These are phyloP conservation scores for Euclidium syriacum DNA, from an alignment of 345 rosid species.

Conservation along the genomic window DNA sequence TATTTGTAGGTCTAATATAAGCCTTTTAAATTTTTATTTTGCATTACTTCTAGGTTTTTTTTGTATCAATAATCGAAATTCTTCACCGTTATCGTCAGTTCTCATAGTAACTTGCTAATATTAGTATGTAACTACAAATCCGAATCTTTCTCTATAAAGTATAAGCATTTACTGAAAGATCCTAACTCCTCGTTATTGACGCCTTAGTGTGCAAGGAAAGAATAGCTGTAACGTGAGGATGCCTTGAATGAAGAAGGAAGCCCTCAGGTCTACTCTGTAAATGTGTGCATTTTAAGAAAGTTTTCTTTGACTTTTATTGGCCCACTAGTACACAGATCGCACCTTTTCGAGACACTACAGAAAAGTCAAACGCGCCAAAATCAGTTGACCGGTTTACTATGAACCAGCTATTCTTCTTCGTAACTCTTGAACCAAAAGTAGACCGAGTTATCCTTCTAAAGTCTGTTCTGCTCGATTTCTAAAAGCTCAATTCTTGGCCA, in stretches of 20 bases:
- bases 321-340: neutral
- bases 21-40: neutral
- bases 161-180: neutral
- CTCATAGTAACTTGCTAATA: neutral
- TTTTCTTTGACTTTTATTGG: constrained; percentile 17
- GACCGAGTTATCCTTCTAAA: neutral
- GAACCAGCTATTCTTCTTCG: neutral
- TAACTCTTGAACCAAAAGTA: neutral
- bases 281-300: constrained; percentile 15
- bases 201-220: constrained; percentile 14
- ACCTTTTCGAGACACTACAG: constrained; percentile 10
- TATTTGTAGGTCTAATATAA: neutral
- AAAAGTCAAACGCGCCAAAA: constrained; percentile 26
- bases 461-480: neutral
- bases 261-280: constrained; percentile 24
- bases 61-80: neutral
- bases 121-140: neutral
- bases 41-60: neutral
- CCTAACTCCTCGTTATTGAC: neutral
- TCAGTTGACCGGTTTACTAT: constrained; percentile 4
- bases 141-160: neutral
- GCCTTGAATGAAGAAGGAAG: constrained; percentile 17
- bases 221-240: constrained; percentile 12
- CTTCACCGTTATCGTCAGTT: neutral
- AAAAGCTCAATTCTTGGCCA: neutral